Evolutionary conservation across 306 rosid species (phyloP), one percentile per base, ranked within the genome.

Genomic region (Cucurbita pepo): DNA sequence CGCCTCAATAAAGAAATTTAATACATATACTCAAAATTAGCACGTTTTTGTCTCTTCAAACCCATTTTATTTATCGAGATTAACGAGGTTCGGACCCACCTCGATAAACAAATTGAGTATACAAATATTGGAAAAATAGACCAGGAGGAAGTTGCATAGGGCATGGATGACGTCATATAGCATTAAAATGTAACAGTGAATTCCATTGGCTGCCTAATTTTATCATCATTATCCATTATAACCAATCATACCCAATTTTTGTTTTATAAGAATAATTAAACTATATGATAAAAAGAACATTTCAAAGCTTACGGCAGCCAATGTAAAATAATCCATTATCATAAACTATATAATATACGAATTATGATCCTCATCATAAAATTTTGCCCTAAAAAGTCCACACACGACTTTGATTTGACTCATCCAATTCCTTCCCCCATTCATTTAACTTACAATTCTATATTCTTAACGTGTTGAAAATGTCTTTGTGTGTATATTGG

Each of bases 381-480:
- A 22, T 13, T 25, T 30, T 58, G 19, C 45, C 66, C 66, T 13
- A 61, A 60, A 59, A 61, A 38, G 50, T 62, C 69, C 69, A 62
- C 50, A 62, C 4, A 62, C 45, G n/a, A n/a, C 14, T n/a, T 63
- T 63, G 69, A 63, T n/a, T 40, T 40, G 69, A 63, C 51, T n/a
- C 34, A 9, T 40, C 69, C 13, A 63, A 63, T 63, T 63, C 51
- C 51, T 19, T 63, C 30, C 69, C 22, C 34, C 51, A 63, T 38
- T 62, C 69, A 8, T 16, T 62, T 63, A n/a, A 63, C 69, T 40
- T 40, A 16, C 21, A 37, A 60, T 60, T 62, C 15, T 63, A n/a
- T 63, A 19, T 63, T 63, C 69, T 63, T 63, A 18, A 63, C 69
- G 69, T 63, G 69, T 63, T 63, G 69, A 63, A 40, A 40, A 30